Percentiles rank a stretch among this genome's conserved stretches.
Evolutionary conservation across 2,329 filamentous ascomycete species (phyloP).

Genomic region (Cercospora zeina): DNA sequence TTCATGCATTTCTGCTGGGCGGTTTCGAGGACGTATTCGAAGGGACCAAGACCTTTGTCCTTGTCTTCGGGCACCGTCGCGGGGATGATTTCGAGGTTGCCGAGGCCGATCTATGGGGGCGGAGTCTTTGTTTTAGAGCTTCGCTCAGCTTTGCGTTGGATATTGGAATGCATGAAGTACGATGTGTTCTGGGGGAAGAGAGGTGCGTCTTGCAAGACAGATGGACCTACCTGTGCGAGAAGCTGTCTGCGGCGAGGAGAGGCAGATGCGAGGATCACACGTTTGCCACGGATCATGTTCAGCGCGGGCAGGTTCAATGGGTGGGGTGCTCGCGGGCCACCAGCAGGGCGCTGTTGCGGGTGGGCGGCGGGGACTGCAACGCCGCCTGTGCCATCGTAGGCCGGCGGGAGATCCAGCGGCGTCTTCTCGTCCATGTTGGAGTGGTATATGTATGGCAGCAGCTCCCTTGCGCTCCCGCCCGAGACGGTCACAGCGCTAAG

Average conservation of each 20-base stretch:
- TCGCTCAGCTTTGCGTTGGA: conserved; percentile 27
- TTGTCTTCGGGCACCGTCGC: conserved; percentile 84
- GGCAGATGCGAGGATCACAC: conserved; percentile 85
- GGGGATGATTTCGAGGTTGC: conserved; percentile 78
- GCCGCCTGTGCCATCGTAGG: conserved; percentile 40
- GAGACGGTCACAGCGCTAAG: background rate
- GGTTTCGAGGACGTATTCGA: conserved; percentile 88
- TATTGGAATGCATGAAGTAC: background rate
- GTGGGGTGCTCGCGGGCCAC: conserved; percentile 54
- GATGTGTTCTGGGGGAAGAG: background rate
- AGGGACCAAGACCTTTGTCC: conserved; percentile 74
- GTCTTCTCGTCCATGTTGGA: conserved; percentile 39
- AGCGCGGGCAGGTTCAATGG: conserved; percentile 80
- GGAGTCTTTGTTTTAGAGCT: conserved; percentile 17
- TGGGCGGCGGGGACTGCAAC: conserved; percentile 15
- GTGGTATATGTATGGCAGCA: background rate
- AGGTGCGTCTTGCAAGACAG: background rate
- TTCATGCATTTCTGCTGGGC: conserved; percentile 79
- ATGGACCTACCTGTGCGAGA: conserved; percentile 62
- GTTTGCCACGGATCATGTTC: conserved; percentile 70
- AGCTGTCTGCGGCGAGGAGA: conserved; percentile 83
- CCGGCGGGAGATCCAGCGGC: conserved; percentile 48
- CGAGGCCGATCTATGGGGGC: conserved; percentile 67
- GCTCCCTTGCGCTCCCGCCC: background rate
- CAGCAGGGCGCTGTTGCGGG: conserved; percentile 26